Percentiles rank a stretch among this genome's conserved stretches.
phyloP scores from a whole-genome alignment of 352 stramenopile species.

The Globisporangium abappressorium region DNA sequence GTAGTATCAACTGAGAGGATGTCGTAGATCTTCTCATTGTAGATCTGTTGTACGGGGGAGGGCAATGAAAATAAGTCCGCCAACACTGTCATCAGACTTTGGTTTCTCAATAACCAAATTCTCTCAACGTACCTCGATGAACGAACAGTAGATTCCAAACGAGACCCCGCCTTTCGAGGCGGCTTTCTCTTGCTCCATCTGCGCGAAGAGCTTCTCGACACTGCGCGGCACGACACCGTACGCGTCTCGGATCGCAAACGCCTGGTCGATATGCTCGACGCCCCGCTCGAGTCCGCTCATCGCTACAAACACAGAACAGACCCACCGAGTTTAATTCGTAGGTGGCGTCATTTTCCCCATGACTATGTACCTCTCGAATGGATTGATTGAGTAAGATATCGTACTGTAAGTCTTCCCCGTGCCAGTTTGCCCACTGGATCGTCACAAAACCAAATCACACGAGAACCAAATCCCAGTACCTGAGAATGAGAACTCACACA shows the following conservation, averaged over 20 bases:
- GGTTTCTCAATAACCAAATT: background rate
- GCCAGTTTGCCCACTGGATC: constrained; percentile 61
- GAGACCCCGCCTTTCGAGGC: constrained; percentile 17
- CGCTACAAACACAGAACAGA: constrained; percentile 22
- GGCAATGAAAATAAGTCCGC: background rate
- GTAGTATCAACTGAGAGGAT: constrained; percentile 35
- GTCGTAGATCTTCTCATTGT: constrained; percentile 81
- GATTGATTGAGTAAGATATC: background rate
- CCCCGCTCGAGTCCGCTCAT: constrained; percentile 53
- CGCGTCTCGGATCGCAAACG: constrained; percentile 22
- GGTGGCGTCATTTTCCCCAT: background rate
- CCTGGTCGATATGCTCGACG: constrained; percentile 11
- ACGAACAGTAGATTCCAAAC: constrained; percentile 63
- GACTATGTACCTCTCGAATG: background rate
- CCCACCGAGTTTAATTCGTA: background rate
- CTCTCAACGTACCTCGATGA: constrained; percentile 43
- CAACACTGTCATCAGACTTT: background rate
- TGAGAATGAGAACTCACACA: background rate
- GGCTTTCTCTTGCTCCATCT: constrained; percentile 29
- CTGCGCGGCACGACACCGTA: constrained; percentile 58
- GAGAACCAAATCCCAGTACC: constrained; percentile 5
- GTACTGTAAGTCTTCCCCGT: constrained; percentile 70
- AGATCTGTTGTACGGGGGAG: constrained; percentile 38
- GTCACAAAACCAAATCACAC: background rate
- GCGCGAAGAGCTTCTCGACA: constrained; percentile 51